Conservation (phyloP, 1,139 yeast species). For the Scheffersomyces quercinus region DNA sequence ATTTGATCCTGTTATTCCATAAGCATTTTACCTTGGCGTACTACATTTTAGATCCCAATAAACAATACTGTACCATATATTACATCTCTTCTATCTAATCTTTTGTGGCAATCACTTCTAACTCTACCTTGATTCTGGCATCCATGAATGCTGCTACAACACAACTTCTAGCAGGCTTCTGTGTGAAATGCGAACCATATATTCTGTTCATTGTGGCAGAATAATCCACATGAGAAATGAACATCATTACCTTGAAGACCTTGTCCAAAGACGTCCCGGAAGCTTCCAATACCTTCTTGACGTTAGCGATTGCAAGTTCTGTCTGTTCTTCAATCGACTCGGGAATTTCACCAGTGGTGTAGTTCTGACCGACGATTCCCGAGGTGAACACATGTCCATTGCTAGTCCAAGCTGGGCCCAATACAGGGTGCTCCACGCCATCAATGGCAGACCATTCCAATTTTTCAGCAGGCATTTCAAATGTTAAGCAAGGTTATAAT, state of each 20-base stretch:
- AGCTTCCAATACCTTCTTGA: conserved; percentile 44
- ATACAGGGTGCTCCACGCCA: conserved; percentile 33
- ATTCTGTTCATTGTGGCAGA: conserved; percentile 47
- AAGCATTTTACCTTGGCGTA: no score
- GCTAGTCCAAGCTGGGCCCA: conserved; percentile 50
- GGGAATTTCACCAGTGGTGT: conserved; percentile 37
- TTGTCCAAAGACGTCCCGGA: conserved; percentile 52
- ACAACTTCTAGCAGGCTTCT: conserved; percentile 59
- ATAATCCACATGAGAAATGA: conserved; percentile 47
- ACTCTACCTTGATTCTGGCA: conserved; percentile 33
- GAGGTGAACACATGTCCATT: conserved; percentile 55
- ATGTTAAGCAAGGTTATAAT: background rate
- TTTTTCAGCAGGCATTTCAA: conserved; percentile 23
- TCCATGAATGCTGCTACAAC: conserved; percentile 40
- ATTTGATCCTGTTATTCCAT: conserved; percentile 6
- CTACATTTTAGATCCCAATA: no score
- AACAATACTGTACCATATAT: no score
- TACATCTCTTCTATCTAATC: conserved; percentile 13
- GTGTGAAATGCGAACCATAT: conserved; percentile 46
- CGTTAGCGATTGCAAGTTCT: conserved; percentile 44
- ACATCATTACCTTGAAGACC: conserved; percentile 53
- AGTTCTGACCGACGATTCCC: conserved; percentile 36
- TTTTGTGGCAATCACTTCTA: conserved; percentile 35
- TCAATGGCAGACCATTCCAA: conserved; percentile 42
- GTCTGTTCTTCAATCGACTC: conserved; percentile 46